Evolutionary conservation across 176 grass and related monocot genomes (phyloP), one percentile per base, ranked within the genome.

Genomic region (Guadua angustifolia): DNA sequence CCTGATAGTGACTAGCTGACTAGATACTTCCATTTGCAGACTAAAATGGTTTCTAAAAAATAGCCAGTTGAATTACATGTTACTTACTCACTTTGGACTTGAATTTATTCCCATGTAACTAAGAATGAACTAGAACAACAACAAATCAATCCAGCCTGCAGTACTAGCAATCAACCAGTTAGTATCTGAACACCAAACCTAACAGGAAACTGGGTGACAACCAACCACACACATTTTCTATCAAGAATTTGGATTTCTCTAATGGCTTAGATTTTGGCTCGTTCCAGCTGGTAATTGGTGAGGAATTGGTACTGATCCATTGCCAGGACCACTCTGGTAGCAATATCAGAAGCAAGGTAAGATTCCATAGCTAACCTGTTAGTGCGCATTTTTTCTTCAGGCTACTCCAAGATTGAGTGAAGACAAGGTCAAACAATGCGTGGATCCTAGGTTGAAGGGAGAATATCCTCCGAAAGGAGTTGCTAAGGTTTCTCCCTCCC

Each of bases 401-500:
- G 87, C 87, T 49, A 87, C 91, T 73, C 87, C 87, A 73, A 92
- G 84, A 66, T 67, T 87, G 78, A 87, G 82, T 21, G 86, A 88
- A 82, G 90, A 91, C 74, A 91, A 89, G 84, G 91, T 92, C 16
- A 90, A 81, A 72, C 87, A 92, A 68, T 87, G 91, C 66, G 72
- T 92, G n/a, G 91, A 92, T 90, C 91, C 91, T 35, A 81, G 84
- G 65, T 62, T 92, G 81, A 90, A 90, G 76, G 84, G 90, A 18
- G 86, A 87, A 59, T 92, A 92, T 81, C 87, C 84, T 55, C 74
- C 84, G 9, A 92, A 87, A 73, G 87, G 80, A 49, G 81, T 87
- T 1, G 91, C 91, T 52, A 90, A 90, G 91, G 91, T 92, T 52
- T 16, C 16, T 59, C 64, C 59, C 19, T 72, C 78, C 32, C 73